Evolutionary conservation across 352 stramenopile species (phyloP), one percentile per base, ranked within the genome.

Genomic region (Poterioochromonas sp.): DNA sequence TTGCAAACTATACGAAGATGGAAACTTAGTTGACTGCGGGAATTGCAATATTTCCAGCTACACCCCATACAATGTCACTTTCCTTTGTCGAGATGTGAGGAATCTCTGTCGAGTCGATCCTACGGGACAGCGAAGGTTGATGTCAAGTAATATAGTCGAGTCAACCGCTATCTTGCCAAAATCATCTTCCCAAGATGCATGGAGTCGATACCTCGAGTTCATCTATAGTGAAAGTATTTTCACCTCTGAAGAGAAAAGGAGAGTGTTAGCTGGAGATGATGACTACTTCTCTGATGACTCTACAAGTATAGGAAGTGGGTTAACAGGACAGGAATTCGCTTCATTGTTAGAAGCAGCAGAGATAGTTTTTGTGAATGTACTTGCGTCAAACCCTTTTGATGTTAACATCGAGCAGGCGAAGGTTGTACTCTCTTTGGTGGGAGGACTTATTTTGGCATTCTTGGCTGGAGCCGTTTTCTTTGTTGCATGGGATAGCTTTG

Each of bases 21-120:
- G 63, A 5, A 29, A 47, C 5, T 2, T n/a, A 44, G 11, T 20
- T 29, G 5, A 2, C 32, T 73, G 63, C 29, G 18, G 32, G 3
- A 29, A 2, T n/a, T 73, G 63, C 29, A 51, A 51, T 41, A 51
- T 73, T 29, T 73, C 63, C 11, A 32, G 11, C 8, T 73, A 73
- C 63, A 73, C 37, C 11, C 51, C 51, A 8, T 51, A 44, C 29
- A 73, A 73, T 51, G 63, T 73, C 63, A 73, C 63, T 32, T 73
- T 32, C 29, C 2, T 11, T 29, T 73, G 63, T 22, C 29, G 29
- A 32, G 51, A 62, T 62, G 29, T 62, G 2, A 62, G 15, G 8
- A 8, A 62, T 8, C 2, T 62, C 8, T 62, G 51, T 29, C 15
- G 8, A 22, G 26, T 2, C 29, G 26, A 2, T 22, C 63, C 63